Conservation (phyloP, 2,329 filamentous ascomycete genomes). For the Blastomyces emzantsi region DNA sequence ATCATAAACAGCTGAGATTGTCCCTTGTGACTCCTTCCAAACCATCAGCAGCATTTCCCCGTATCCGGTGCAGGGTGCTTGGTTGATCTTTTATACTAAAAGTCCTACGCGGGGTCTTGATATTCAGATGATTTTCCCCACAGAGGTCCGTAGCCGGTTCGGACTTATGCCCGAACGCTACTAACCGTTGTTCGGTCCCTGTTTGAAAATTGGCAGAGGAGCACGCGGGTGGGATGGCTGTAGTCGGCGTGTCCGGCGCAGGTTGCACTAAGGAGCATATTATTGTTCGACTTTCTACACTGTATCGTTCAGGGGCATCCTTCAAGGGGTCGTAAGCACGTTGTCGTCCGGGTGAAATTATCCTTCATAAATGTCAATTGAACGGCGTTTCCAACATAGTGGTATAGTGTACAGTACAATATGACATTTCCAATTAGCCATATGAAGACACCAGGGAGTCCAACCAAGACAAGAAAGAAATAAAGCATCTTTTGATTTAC, state of each 20-base stretch:
- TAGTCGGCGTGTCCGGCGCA: background rate
- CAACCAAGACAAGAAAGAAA: background rate
- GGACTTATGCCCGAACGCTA: background rate
- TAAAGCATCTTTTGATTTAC: conserved; percentile 6
- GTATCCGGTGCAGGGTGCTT: background rate
- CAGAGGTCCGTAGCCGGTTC: background rate
- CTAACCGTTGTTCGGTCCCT: background rate
- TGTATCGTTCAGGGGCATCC: background rate
- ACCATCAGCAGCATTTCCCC: background rate
- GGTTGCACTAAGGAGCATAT: background rate
- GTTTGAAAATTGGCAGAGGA: background rate
- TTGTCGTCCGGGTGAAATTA: background rate
- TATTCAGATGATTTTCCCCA: background rate
- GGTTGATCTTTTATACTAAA: background rate
- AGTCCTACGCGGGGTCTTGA: background rate
- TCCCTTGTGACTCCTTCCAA: background rate
- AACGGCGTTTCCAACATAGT: background rate
- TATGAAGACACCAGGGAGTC: background rate
- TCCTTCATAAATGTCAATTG: background rate
- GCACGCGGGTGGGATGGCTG: background rate
- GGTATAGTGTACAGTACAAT: conserved; percentile 1
- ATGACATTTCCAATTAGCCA: conserved; percentile 6
- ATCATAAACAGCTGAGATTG: background rate
- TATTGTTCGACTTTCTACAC: background rate
- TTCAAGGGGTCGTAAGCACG: background rate